phyloP scores from a whole-genome alignment of 2,329 filamentous ascomycete species.

The Pseudocercospora musae region DNA sequence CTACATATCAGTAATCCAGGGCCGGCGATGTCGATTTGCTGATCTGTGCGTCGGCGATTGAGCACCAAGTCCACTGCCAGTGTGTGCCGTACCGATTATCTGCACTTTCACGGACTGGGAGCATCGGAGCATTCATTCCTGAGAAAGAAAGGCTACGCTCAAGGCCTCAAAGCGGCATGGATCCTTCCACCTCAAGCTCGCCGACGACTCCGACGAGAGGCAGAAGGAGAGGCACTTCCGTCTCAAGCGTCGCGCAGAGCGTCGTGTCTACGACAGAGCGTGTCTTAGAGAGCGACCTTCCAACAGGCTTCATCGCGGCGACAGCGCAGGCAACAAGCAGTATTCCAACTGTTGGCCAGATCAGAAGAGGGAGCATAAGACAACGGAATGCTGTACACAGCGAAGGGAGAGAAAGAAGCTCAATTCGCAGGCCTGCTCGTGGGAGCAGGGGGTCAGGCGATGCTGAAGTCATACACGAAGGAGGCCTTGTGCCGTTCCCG shows the following conservation, averaged over 20 bases:
- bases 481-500: constrained; percentile 19
- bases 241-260: constrained; percentile 18
- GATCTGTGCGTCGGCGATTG: background rate
- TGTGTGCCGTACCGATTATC: background rate
- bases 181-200: background rate
- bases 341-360: constrained; percentile 44
- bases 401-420: constrained; percentile 16
- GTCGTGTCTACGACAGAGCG: constrained; percentile 14
- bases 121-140: background rate
- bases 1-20: background rate
- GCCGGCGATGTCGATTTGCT: background rate
- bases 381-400: background rate
- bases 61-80: background rate
- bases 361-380: constrained; percentile 34
- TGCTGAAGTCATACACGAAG: background rate
- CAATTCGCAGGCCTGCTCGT: constrained; percentile 14
- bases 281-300: constrained; percentile 18
- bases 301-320: constrained; percentile 37
- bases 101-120: background rate
- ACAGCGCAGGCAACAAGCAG: constrained; percentile 40
- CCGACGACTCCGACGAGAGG: background rate
- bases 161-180: background rate
- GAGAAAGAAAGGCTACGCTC: background rate
- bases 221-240: constrained; percentile 13
- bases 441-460: background rate